Base-by-base conservation (phyloP, 2,329 filamentous ascomycete species). In the Penicillium decumbens region DNA sequence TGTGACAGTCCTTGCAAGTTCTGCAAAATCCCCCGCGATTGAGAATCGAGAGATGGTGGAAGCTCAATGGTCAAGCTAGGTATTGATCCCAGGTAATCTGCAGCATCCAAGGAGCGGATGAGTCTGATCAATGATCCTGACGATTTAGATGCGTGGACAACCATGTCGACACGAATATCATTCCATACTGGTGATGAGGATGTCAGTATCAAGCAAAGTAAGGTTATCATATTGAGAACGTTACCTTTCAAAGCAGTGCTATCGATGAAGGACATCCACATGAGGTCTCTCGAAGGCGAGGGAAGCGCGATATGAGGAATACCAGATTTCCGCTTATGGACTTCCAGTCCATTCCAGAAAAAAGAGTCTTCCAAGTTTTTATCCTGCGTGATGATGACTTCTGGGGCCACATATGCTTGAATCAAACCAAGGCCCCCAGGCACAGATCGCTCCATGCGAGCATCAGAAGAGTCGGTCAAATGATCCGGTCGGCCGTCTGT, bases 1-100 rank as follows among this genome's bases (percentile, higher is more conserved):
- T 68, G 51, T 10, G 83, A 77, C 41, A 88, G 87, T 85, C 88
- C 93, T 28, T 75, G 72, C 56, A 89, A 88, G 0, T 63, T 67
- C 41, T 80, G 71, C 9, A 95, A 66, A 56, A 84, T 89, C 12
- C 72, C 71, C 44, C 81, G 76, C 4, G 88, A 80, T 2, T 82
- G 76, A 3, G 75, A 67, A 58, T 95, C 89, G 15, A 91, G 73
- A 27, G 81, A 72, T 25, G 81, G 74, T 0, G 91, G 89, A 6
- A 98, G 76, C 64, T 97, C 91, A 43, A 97, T 83, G 2, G 87
- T 95, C 41, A 98, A 74, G 54, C 87, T 83, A 3, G 91, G 91
- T 1, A 80, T 72, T 1, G 79, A 74, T 0, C 85, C 84, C 41
- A 82, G 79, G 65, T 90, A 92, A 65, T 96, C 89, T 4, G 88